A percentile compares a stretch with the other conserved stretches of the same genome.
Evolutionary conservation across 2,329 filamentous ascomycete species (phyloP).

Genomic region (Massarina eburnea): DNA sequence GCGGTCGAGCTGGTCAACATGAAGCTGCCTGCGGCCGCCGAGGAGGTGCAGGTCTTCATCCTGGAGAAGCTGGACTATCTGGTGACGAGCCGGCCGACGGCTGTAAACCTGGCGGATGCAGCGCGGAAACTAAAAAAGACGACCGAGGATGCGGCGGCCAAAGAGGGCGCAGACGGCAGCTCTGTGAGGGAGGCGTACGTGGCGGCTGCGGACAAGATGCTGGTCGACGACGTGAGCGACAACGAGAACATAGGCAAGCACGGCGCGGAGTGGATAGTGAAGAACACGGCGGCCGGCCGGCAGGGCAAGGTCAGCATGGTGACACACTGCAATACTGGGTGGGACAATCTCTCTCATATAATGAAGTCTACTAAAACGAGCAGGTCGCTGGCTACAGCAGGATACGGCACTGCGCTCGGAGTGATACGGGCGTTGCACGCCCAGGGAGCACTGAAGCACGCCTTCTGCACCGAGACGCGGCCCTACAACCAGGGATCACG

Average conservation of each 20-base stretch:
- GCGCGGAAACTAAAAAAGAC: conserved; percentile 74
- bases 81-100: conserved; percentile 85
- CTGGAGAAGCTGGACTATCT: conserved; percentile 80
- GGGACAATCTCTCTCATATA: conserved; percentile 18
- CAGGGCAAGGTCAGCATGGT: conserved; percentile 72
- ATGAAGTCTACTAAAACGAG: conserved; percentile 20
- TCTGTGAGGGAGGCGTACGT: conserved; percentile 72
- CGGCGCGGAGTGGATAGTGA: conserved; percentile 80
- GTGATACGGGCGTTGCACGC: conserved; percentile 83
- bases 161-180: conserved; percentile 48
- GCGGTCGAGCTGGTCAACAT: conserved; percentile 77
- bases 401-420: conserved; percentile 94
- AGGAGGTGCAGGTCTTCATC: conserved; percentile 69
- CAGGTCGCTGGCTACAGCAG: conserved; percentile 89
- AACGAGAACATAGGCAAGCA: conserved; percentile 83
- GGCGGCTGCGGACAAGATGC: conserved; percentile 78
- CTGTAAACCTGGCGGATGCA: conserved; percentile 91
- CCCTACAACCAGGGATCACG: conserved; percentile 98
- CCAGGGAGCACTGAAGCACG: conserved; percentile 69
- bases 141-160: conserved; percentile 55
- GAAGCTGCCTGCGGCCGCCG: conserved; percentile 54
- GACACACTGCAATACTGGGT: conserved; percentile 98
- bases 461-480: conserved; percentile 94
- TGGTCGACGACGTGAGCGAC: conserved; percentile 82
- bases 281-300: conserved; percentile 55